Conservation (phyloP, 179 eudicot genomes). For the Spergularia azorica region DNA sequence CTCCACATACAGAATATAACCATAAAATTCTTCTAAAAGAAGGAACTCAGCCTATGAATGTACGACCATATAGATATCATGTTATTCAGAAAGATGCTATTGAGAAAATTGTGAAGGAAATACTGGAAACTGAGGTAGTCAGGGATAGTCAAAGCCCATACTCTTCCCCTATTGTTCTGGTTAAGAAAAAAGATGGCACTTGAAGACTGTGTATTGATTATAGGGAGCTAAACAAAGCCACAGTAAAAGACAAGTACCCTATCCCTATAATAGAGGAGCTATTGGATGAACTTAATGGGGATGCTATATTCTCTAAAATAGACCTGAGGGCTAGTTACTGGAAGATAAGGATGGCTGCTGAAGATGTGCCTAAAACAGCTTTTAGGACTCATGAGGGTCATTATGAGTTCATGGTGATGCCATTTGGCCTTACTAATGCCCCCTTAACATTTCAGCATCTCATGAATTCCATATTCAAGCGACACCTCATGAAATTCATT, state of each 20-base stretch:
- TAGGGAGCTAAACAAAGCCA: background rate
- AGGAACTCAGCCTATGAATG: no score
- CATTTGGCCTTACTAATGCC: background rate
- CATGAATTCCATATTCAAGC: constrained; percentile 3
- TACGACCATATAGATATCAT: background rate
- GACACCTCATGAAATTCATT: constrained; percentile 1
- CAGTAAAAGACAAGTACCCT: constrained; percentile 19
- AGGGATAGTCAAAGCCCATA: background rate
- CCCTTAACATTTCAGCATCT: background rate
- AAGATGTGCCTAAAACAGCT: background rate
- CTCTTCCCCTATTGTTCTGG: background rate
- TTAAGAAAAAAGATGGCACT: constrained; percentile 19
- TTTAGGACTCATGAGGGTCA: constrained; percentile 3
- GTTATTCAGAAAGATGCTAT: background rate
- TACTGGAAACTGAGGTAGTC: background rate
- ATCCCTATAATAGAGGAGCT: constrained; percentile 11
- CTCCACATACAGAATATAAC: no score
- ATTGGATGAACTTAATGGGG: constrained; percentile 11
- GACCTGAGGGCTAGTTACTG: constrained; percentile 3
- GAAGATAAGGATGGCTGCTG: background rate
- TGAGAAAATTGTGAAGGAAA: background rate
- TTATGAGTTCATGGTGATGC: constrained; percentile 17
- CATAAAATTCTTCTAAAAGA: background rate
- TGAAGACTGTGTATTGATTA: constrained; percentile 3
- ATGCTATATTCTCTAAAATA: background rate